Conservation (phyloP, 805 yeast genomes). For the Nakazawaea wickerhamii region DNA sequence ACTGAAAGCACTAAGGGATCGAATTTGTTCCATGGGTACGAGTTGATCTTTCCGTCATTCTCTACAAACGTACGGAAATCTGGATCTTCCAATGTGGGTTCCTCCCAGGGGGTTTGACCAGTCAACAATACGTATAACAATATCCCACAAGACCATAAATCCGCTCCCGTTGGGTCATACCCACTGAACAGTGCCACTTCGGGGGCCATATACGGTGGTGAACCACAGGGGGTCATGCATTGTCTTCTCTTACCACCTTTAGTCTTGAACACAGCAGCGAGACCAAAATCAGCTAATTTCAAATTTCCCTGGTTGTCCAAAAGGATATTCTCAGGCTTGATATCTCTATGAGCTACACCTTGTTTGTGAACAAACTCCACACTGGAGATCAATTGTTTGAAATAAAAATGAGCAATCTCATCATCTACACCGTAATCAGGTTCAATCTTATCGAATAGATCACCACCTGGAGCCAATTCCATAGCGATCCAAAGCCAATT, state of each 20-base stretch:
- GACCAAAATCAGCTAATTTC: constrained; percentile 73
- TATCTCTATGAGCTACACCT: constrained; percentile 65
- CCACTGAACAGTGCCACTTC: constrained; percentile 45
- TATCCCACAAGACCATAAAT: constrained; percentile 68
- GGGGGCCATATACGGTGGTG: constrained; percentile 79
- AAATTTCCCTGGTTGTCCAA: constrained; percentile 60
- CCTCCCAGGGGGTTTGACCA: constrained; percentile 72
- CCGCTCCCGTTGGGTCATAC: constrained; percentile 55
- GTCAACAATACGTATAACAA: constrained; percentile 55
- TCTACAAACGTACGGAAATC: constrained; percentile 37
- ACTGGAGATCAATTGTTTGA: constrained; percentile 59
- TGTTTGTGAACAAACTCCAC: constrained; percentile 52
- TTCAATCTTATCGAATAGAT: constrained; percentile 71
- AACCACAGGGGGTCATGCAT: constrained; percentile 56
- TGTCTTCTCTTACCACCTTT: constrained; percentile 40
- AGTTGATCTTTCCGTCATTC: constrained; percentile 39
- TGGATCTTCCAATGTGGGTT: constrained; percentile 47
- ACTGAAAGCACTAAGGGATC: too few relatives aligned
- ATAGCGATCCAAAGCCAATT: constrained; percentile 61
- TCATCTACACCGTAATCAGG: constrained; percentile 68
- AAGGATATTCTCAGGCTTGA: constrained; percentile 65
- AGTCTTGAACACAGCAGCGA: constrained; percentile 56
- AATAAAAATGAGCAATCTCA: constrained; percentile 63
- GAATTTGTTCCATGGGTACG: constrained; percentile 54
- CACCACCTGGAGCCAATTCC: constrained; percentile 73